A percentile compares a stretch with the other conserved stretches of the same genome.
These are phyloP conservation scores for Elymus sibiricus DNA, from an alignment of 176 grass and related monocot genomes.

Conservation along the genomic window DNA sequence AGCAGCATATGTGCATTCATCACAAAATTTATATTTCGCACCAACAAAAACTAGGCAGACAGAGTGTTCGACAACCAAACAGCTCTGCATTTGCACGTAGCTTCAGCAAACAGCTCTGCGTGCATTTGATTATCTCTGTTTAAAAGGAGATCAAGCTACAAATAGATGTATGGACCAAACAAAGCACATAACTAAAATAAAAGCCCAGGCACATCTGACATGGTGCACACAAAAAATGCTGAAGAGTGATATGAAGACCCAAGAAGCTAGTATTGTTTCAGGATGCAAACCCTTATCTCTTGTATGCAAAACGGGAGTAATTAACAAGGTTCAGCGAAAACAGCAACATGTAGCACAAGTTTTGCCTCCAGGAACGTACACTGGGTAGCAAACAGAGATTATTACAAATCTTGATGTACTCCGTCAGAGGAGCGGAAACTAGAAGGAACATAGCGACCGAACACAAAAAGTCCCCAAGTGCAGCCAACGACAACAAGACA, in stretches of 20 bases:
- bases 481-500: background rate
- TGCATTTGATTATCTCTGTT: too few relatives aligned
- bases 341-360: background rate
- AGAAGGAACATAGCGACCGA: background rate
- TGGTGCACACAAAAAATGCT: too few relatives aligned
- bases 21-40: too few relatives aligned
- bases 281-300: background rate
- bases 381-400: background rate
- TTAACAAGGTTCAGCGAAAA: background rate
- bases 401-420: background rate
- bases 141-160: too few relatives aligned
- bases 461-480: background rate
- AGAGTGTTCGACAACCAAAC: too few relatives aligned
- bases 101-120: too few relatives aligned
- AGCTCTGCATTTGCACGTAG: too few relatives aligned
- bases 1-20: too few relatives aligned
- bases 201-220: too few relatives aligned
- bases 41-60: too few relatives aligned
- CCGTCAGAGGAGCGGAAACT: background rate
- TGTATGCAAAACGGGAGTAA: background rate
- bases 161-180: too few relatives aligned
- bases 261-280: background rate
- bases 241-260: background rate
- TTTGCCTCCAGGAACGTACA: background rate
- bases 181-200: too few relatives aligned